phyloP scores from a whole-genome alignment of 2,329 filamentous ascomycete genomes.

The Colletotrichum spinosum region DNA sequence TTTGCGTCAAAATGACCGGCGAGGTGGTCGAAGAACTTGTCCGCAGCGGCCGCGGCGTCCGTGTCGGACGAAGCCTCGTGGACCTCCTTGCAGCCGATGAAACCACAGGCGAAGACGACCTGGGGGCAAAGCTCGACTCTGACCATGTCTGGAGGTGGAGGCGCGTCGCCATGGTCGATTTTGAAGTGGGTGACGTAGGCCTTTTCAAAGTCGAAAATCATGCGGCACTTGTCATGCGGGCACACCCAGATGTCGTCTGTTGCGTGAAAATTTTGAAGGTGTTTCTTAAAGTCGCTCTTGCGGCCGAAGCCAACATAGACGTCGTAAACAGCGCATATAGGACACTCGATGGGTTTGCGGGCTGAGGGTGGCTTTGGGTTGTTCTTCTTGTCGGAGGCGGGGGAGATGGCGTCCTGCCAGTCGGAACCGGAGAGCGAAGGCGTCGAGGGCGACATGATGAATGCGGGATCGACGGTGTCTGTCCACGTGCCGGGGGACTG shows the following conservation, averaged over 20 bases:
- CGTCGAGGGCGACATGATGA: constrained; percentile 51
- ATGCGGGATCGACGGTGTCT: constrained; percentile 50
- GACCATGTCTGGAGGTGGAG: constrained; percentile 51
- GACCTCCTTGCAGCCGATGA: constrained; percentile 55
- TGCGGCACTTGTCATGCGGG: constrained; percentile 53
- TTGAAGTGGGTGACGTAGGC: constrained; percentile 59
- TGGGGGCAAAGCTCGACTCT: constrained; percentile 56
- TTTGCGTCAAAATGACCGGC: constrained; percentile 56
- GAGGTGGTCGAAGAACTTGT: constrained; percentile 60
- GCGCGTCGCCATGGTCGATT: constrained; percentile 48
- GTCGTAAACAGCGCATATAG: constrained; percentile 59
- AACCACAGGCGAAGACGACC: constrained; percentile 58
- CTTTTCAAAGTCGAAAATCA: constrained; percentile 58
- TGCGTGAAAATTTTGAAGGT: constrained; percentile 60
- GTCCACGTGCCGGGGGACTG: constrained; percentile 44
- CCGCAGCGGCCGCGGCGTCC: constrained; percentile 50
- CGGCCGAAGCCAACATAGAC: constrained; percentile 58
- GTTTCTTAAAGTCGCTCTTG: constrained; percentile 62
- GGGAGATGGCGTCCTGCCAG: constrained; percentile 23
- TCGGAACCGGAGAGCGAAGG: constrained; percentile 28
- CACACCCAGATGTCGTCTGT: constrained; percentile 57
- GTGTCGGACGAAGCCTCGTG: constrained; percentile 53
- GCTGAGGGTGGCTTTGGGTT: not conserved
- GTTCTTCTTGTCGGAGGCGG: constrained; percentile 52
- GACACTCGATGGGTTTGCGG: constrained; percentile 49